Evolutionary conservation across 352 stramenopile species (phyloP), one percentile per base, ranked within the genome.

Genomic region (Globisporangium okanoganense): DNA sequence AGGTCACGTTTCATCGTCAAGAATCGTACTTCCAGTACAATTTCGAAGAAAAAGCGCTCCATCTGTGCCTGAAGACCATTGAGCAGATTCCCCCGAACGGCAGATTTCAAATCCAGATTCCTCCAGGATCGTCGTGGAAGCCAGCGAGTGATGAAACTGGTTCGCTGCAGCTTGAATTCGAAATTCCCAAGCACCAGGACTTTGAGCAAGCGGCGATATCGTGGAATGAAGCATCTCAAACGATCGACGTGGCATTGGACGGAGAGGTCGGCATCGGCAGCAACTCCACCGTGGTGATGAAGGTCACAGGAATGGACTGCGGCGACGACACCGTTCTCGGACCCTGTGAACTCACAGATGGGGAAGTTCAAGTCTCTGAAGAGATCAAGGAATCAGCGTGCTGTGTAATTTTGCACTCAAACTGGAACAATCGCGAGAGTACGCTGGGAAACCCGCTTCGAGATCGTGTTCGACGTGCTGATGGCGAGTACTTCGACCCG

Each of bases 21-120:
- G 75, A 85, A 45, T 82, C 70, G 14, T 82, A 85, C 49, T 85
- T 78, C 24, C 65, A 77, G 40, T 85, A 76, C 38, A 61, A 75
- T n/a, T 47, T 63, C 0, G 56, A 59, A 10, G 27, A 61, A 14
- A 64, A 71, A 35, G 60, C 40, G 9, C 35, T 85, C 3, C 57
- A 62, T n/a, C 20, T 84, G 18, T 78, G 69, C 48, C 48, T 81
- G 25, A 76, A 77, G 31, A 72, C 63, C 5, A 45, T 79, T 14
- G 66, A 73, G n/a, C 53, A 75, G 24, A 57, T 85, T 20, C 60
- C 73, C 29, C 58, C 62, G 5, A 44, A 72, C 25, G 69, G 68
- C 13, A 76, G 64, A 24, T 55, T 85, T 20, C 24, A 63, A 8
- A 64, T 85, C 22, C 65, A 78, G 24, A 27, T 79, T 3, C 75